Percentiles rank a stretch among this genome's conserved stretches.
These are phyloP conservation scores for Leucocoprinus leucothites DNA, from an alignment of 768 basidiomycete genomes.

Conservation along the genomic window DNA sequence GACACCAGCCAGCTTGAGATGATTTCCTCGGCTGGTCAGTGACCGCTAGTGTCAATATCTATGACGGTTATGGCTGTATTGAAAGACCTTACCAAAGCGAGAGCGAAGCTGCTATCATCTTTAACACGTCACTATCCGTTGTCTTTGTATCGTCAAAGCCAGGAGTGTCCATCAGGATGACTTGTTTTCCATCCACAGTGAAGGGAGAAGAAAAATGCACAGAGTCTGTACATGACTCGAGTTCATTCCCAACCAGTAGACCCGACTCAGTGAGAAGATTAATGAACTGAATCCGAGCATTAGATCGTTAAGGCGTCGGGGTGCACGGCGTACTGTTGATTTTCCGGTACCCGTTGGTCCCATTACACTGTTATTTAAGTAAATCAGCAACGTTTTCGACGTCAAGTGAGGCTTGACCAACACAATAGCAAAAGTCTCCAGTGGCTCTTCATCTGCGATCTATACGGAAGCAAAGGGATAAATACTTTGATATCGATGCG, in stretches of 20 bases:
- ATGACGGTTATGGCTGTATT: not conserved
- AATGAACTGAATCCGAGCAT: constrained; percentile 39
- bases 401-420: not conserved
- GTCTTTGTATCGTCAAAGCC: constrained; percentile 55
- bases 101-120: constrained; percentile 44
- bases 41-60: constrained; percentile 8
- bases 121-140: constrained; percentile 45
- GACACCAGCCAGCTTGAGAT: constrained; percentile 44
- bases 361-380: constrained; percentile 27
- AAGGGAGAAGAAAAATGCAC: constrained; percentile 43
- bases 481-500: no score
- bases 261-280: constrained; percentile 49
- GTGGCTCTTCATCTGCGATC: not conserved
- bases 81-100: constrained; percentile 26
- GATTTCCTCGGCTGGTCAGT: constrained; percentile 26
- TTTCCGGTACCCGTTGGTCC: constrained; percentile 39
- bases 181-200: constrained; percentile 34
- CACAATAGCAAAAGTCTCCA: constrained; percentile 6
- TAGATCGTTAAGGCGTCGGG: no score
- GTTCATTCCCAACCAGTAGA: constrained; percentile 40
- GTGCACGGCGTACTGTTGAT: constrained; percentile 30
- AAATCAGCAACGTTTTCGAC: not conserved
- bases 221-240: constrained; percentile 49
- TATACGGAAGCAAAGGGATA: not conserved
- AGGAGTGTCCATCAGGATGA: constrained; percentile 56